Base-by-base conservation (phyloP, 2,329 filamentous ascomycete genomes). In the Epichloe glyceriae region DNA sequence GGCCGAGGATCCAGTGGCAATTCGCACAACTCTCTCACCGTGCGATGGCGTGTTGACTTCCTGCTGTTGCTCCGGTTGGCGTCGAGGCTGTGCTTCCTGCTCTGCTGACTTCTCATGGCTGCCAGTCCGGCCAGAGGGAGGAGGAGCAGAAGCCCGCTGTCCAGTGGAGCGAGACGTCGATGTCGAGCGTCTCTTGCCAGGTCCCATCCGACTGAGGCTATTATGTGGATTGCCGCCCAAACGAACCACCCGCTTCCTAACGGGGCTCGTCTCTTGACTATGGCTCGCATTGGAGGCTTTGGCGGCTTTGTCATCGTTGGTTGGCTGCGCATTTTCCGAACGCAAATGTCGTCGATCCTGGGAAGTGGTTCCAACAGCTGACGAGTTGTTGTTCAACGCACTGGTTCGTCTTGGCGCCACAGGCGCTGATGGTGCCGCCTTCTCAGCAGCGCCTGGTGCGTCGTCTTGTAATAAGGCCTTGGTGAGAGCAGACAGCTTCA, bases 401-500 rank as follows among this genome's bases (percentile, higher is more conserved):
- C 74, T 78, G 2, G 63, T 62, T 46, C 75, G 73, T 55, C 75
- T 68, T 58, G 76, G 72, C 20, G 72, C 74, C 52, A 68, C 62
- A 20, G 71, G 67, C 2, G 74, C 73, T 5, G 75, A 74, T 5
- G 70, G 62, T 2, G 68, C 63, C 12, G 68, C 62, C 12, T 67
- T 64, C 26, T 65, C 56, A 3, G 58, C 56, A 56, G 63, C 61
- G 66, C 73, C 72, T 8, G 79, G 75, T 3, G 71, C 75, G 42
- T 78, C 78, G 53, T 83, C 80, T 52, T 80, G 79, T 22, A 96
- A 75, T 15, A 96, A 74, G 19, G 88, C 90, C 63, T 93, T 91
- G 46, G 91, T 95, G 57, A 93, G 79, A 60, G 90, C 89, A 64
- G 89, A 96, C 64, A 96, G 85, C 70, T 93, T 94, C 80, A 93